Conservation (phyloP, 1,284 basidiomycete genomes). For the Microbotryum violaceum region DNA sequence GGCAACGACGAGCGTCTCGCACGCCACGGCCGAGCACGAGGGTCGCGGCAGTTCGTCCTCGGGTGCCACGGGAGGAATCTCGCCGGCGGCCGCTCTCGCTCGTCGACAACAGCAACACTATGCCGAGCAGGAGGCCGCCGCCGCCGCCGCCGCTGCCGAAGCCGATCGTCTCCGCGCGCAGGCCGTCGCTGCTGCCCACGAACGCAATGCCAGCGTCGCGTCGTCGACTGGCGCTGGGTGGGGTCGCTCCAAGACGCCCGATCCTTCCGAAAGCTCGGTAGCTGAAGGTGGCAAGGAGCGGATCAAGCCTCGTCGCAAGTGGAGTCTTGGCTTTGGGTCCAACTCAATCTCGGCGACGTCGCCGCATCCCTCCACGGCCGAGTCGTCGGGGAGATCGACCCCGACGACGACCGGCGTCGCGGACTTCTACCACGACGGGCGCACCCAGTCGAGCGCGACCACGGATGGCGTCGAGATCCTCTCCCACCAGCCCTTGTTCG, state of each 20-base stretch:
- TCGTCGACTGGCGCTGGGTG: slow-evolving; percentile 6
- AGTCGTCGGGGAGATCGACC: slow-evolving; percentile 2
- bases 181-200: slow-evolving; percentile 3
- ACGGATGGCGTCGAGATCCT: slow-evolving; percentile 19
- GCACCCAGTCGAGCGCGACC: not conserved
- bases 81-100: slow-evolving; percentile 85
- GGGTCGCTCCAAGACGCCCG: slow-evolving; percentile 34
- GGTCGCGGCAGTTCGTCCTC: slow-evolving; percentile 45
- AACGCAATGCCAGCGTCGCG: slow-evolving; percentile 13
- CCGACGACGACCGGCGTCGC: slow-evolving; percentile 2
- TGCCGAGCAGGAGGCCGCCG: slow-evolving; percentile 58
- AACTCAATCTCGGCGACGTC: slow-evolving; percentile 7
- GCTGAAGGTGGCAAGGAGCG: slow-evolving; percentile 44
- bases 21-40: slow-evolving; percentile 79
- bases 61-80: slow-evolving; percentile 62
- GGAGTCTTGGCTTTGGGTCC: slow-evolving; percentile 39
- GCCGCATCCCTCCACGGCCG: no score
- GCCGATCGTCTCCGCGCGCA: slow-evolving; percentile 12
- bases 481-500: slow-evolving; percentile 12
- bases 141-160: slow-evolving; percentile 38
- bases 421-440: not conserved
- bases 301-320: slow-evolving; percentile 39
- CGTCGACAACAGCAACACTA: slow-evolving; percentile 57
- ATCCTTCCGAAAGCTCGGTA: slow-evolving; percentile 39
- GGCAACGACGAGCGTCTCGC: slow-evolving; percentile 70